phyloP scores from a whole-genome alignment of 2,329 filamentous ascomycete species.

The Penicillium palitans region DNA sequence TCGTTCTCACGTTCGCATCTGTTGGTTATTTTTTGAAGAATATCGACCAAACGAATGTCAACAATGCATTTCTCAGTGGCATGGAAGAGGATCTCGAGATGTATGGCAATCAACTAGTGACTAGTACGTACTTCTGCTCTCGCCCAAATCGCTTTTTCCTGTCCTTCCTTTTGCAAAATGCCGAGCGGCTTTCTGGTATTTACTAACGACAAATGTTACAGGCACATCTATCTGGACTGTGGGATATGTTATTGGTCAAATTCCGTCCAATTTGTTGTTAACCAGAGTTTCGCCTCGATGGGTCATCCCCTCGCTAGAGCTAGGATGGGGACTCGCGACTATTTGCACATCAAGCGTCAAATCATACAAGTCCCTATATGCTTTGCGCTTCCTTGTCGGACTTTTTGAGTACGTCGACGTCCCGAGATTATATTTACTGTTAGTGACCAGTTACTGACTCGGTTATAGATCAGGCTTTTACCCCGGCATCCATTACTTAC shows the following conservation, averaged over 20 bases:
- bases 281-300: constrained; percentile 47
- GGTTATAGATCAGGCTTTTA: constrained; percentile 23
- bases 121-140: constrained; percentile 21
- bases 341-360: constrained; percentile 26
- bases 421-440: no score
- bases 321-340: constrained; percentile 33
- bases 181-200: neutral
- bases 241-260: constrained; percentile 50
- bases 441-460: neutral
- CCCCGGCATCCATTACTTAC: constrained; percentile 28
- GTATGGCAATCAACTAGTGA: constrained; percentile 39
- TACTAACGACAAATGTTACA: neutral
- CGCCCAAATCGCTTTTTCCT: neutral
- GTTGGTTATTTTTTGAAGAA: constrained; percentile 35
- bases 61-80: constrained; percentile 44
- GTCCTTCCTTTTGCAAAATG: neutral
- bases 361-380: constrained; percentile 26
- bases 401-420: constrained; percentile 27
- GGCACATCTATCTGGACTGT: constrained; percentile 45
- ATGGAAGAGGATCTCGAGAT: constrained; percentile 42
- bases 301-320: constrained; percentile 43
- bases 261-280: constrained; percentile 48
- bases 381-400: constrained; percentile 30
- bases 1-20: constrained; percentile 30
- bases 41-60: constrained; percentile 46